Conservation (phyloP, 768 basidiomycete species). For the Dacryopinax primogenitus region DNA sequence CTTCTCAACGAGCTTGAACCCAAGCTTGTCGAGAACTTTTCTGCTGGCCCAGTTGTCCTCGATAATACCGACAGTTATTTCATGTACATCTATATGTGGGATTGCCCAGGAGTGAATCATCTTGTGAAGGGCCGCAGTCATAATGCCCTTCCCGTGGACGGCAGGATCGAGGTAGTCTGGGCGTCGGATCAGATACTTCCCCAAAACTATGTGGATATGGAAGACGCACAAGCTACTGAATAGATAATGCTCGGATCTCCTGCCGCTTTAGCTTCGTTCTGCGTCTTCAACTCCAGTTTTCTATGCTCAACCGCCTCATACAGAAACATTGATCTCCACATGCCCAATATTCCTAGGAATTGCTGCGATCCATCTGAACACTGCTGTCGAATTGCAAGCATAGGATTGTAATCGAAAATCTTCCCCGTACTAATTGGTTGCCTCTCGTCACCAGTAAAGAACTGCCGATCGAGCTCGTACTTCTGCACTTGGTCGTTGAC, state of each 20-base stretch:
- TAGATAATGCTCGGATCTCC: conserved; percentile 49
- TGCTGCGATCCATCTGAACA: neutral
- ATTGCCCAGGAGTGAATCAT: conserved; percentile 48
- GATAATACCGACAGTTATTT: conserved; percentile 36
- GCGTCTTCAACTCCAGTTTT: conserved; percentile 8
- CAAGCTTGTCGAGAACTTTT: conserved; percentile 55
- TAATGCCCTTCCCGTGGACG: conserved; percentile 57
- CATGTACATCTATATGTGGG: conserved; percentile 47
- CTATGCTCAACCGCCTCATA: neutral
- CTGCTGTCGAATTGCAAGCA: neutral
- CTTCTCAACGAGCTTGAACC: conserved; percentile 35
- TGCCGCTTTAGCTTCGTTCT: conserved; percentile 32
- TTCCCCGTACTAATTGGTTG: neutral
- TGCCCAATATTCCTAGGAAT: neutral
- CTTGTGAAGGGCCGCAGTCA: conserved; percentile 47
- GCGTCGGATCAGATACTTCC: conserved; percentile 6
- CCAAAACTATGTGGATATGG: neutral
- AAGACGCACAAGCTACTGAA: conserved; percentile 44
- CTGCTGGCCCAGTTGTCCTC: conserved; percentile 46
- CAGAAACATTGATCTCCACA: neutral
- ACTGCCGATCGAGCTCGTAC: neutral
- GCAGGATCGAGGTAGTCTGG: conserved; percentile 48
- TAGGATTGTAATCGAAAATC: neutral
- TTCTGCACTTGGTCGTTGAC: conserved; percentile 12
- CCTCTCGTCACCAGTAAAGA: neutral